Base-by-base conservation (phyloP, 2,329 filamentous ascomycete species). In the Xylariaceae sp. region DNA sequence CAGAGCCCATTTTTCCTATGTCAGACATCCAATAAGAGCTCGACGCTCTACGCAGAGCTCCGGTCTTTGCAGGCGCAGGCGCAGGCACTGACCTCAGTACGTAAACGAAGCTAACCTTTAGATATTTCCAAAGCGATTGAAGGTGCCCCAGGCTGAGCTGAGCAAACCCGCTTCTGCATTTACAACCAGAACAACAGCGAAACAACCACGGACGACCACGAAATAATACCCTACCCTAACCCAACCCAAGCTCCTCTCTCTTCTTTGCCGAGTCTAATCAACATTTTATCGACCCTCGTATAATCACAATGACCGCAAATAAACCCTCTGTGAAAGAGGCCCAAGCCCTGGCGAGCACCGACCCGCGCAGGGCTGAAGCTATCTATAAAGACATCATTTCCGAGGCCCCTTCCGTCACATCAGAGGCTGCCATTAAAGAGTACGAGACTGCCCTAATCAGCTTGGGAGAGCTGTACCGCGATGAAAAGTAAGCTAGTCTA, bases 321-420 rank as follows among this genome's bases (percentile, higher is more conserved):
- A 70, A 64, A 62, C 62, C 67, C 54, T 66, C 67, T 60, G 87
- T 97, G 82, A 85, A 88, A 75, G 91, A 97, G 82, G 93, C 92
- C 72, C 87, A 93, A 81, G 86, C 89, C 79, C 78, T 93, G 69
- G 83, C 84, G 64, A 92, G 91, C 78, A 82, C 86, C 61, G 85
- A 96, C 70, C 89, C 92, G 62, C 78, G 82, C 67, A 90, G 94
- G 80, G 91, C 93, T 60, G 92, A 96, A 77, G 79, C 83, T 67
- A 85, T 91, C 71, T 97, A 93, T 81, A 91, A 93, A 75, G 88
- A 94, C 51, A 89, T 97, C 70, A 84, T 97, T 63, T 87, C 91
- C 47, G 88, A 90, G 75, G 86, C 91, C 30, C 92, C 92, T 18
- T 89, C 90, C 46, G 85, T 88, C 55, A 94, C 86, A 55, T 86